These are phyloP conservation scores for Periconia macrospinosa DNA, from an alignment of 2,329 filamentous ascomycete species.

Conservation along the genomic window DNA sequence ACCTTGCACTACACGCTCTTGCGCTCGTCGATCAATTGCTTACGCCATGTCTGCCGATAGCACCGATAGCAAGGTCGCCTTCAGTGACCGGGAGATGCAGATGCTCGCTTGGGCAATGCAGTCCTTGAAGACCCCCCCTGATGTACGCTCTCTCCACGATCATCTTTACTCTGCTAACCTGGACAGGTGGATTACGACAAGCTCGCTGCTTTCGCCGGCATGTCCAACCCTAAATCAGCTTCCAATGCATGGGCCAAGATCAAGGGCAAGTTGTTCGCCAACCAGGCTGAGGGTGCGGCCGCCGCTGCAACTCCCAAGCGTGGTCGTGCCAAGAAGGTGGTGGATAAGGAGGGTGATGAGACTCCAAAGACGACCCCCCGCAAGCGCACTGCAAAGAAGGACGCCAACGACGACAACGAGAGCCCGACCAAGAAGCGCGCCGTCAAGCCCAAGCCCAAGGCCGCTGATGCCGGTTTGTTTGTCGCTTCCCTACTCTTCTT, in stretches of 20 bases:
- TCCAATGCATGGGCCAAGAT: slow-evolving; percentile 42
- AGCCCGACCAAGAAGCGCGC: slow-evolving; percentile 38
- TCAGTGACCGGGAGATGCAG: slow-evolving; percentile 41
- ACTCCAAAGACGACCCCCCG: slow-evolving; percentile 27
- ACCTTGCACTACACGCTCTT: neutral
- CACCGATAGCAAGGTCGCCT: slow-evolving; percentile 12
- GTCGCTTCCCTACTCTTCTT: too few species aligned
- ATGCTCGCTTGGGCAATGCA: slow-evolving; percentile 41
- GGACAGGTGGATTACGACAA: slow-evolving; percentile 41
- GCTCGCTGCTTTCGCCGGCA: slow-evolving; percentile 37
- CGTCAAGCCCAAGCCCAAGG: slow-evolving; percentile 24
- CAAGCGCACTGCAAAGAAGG: slow-evolving; percentile 37
- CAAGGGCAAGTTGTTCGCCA: slow-evolving; percentile 31
- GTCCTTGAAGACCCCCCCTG: slow-evolving; percentile 41
- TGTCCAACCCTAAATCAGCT: slow-evolving; percentile 42
- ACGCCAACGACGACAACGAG: slow-evolving; percentile 13
- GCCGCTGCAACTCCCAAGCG: slow-evolving; percentile 23
- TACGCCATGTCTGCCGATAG: slow-evolving; percentile 29
- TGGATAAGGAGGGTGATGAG: slow-evolving; percentile 13
- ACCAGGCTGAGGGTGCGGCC: slow-evolving; percentile 9
- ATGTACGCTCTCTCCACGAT: slow-evolving; percentile 18
- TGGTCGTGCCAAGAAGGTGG: slow-evolving; percentile 22
- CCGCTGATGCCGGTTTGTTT: slow-evolving; percentile 2
- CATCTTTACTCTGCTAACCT: neutral
- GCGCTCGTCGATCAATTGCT: neutral